A percentile compares a stretch with the other conserved stretches of the same genome.
Evolutionary conservation across 164 flowering plant genomes (phyloP).

Genomic region (Nymphaea thermarum): DNA sequence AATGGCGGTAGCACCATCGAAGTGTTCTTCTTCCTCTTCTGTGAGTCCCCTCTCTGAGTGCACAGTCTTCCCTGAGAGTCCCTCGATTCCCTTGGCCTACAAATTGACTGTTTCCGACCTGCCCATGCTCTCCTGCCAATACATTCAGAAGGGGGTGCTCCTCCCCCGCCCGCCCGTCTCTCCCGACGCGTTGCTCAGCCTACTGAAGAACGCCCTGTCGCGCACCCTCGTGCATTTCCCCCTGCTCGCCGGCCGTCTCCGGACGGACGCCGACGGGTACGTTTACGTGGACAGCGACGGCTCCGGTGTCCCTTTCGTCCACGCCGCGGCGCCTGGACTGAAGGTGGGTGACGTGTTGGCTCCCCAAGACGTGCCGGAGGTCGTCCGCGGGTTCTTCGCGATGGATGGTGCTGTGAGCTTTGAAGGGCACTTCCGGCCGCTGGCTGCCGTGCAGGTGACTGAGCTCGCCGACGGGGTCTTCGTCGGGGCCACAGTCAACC

Average conservation of each 20-base stretch:
- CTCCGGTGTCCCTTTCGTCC: slow-evolving; percentile 55
- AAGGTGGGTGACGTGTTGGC: slow-evolving; percentile 20
- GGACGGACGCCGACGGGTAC: slow-evolving; percentile 39
- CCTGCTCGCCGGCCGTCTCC: slow-evolving; percentile 66
- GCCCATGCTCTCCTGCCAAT: slow-evolving; percentile 91
- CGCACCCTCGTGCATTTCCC: slow-evolving; percentile 60
- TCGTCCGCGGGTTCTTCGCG: slow-evolving; percentile 41
- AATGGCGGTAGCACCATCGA: background rate
- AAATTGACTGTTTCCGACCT: slow-evolving; percentile 74
- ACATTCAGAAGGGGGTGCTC: slow-evolving; percentile 79
- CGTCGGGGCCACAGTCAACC: slow-evolving; percentile 65
- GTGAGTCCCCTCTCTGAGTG: slow-evolving; percentile 27
- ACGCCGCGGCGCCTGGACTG: slow-evolving; percentile 37
- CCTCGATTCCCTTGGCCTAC: slow-evolving; percentile 18
- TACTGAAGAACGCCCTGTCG: slow-evolving; percentile 42
- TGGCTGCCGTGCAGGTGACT: slow-evolving; percentile 69
- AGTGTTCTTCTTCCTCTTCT: background rate
- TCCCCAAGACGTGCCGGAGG: slow-evolving; percentile 28
- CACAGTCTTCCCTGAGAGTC: slow-evolving; percentile 29
- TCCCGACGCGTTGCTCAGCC: slow-evolving; percentile 21
- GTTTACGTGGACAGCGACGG: slow-evolving; percentile 56
- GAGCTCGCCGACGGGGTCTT: slow-evolving; percentile 72
- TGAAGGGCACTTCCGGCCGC: slow-evolving; percentile 52
- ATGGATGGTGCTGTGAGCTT: slow-evolving; percentile 48
- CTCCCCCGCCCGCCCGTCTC: slow-evolving; percentile 29